These are phyloP conservation scores for Coemansia sp. DNA, from an alignment of 192 early-diverging fungal species.

Conservation along the genomic window DNA sequence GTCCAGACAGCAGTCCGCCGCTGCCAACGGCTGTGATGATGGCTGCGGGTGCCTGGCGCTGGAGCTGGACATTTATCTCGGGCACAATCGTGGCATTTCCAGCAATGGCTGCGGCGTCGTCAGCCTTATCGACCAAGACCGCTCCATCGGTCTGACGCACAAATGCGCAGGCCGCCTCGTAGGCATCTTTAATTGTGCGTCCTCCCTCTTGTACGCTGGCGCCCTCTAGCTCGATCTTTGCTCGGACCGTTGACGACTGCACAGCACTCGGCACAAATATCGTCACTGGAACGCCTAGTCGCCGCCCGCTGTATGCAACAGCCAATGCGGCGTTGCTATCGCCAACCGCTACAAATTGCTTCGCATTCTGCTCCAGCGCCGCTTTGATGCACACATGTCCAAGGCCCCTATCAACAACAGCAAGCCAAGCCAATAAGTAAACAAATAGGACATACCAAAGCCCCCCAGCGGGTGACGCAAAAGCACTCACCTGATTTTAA, in stretches of 20 bases:
- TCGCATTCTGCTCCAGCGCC: slow-evolving; percentile 43
- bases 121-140: slow-evolving; percentile 51
- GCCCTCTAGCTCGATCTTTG: slow-evolving; percentile 65
- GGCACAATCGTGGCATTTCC: slow-evolving; percentile 65
- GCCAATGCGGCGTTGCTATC: slow-evolving; percentile 71
- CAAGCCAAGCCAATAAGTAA: background rate
- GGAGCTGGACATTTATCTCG: slow-evolving; percentile 68
- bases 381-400: slow-evolving; percentile 64
- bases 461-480: background rate
- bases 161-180: slow-evolving; percentile 34
- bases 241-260: slow-evolving; percentile 51
- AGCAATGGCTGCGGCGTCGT: slow-evolving; percentile 62
- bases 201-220: slow-evolving; percentile 52
- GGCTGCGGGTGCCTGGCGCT: slow-evolving; percentile 60
- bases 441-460: background rate
- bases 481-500: slow-evolving; percentile 64
- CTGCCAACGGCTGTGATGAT: slow-evolving; percentile 71
- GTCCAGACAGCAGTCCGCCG: slow-evolving; percentile 69
- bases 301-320: slow-evolving; percentile 67
- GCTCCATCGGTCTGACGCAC: slow-evolving; percentile 28
- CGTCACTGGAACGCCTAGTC: slow-evolving; percentile 60
- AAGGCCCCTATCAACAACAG: slow-evolving; percentile 57
- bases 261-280: slow-evolving; percentile 62
- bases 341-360: slow-evolving; percentile 62
- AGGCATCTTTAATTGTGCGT: slow-evolving; percentile 35